Evolutionary conservation across 1,139 yeast genomes (phyloP).

Genomic region (Sugiyamaella japonica): DNA sequence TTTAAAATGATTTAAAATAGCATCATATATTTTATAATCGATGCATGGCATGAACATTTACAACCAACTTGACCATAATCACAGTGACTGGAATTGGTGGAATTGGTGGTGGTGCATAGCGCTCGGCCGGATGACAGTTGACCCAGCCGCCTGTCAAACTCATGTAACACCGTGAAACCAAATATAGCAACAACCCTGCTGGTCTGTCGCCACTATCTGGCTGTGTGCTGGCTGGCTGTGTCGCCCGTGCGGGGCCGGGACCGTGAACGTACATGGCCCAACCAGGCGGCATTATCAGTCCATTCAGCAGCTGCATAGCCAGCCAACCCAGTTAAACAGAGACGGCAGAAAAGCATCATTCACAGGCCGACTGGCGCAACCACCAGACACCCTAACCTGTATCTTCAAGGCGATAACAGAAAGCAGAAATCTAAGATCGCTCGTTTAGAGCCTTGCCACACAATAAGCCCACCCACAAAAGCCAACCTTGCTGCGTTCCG

Average conservation of each 20-base stretch:
- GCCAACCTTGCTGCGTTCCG: not conserved
- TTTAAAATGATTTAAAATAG: not conserved
- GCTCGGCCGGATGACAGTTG: too few relatives aligned
- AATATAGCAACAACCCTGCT: too few relatives aligned
- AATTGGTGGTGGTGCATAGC: too few relatives aligned
- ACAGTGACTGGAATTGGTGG: too few relatives aligned
- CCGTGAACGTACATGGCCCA: not conserved
- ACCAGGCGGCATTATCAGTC: not conserved
- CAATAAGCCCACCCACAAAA: not conserved
- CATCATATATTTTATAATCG: not conserved
- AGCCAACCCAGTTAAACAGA: not conserved
- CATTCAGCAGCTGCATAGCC: not conserved
- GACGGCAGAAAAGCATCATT: not conserved
- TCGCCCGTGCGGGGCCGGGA: too few relatives aligned
- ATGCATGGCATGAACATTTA: too few relatives aligned
- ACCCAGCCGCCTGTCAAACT: too few relatives aligned
- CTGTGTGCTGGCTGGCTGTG: too few relatives aligned
- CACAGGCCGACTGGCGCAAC: not conserved
- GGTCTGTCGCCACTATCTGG: too few relatives aligned
- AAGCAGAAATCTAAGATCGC: slow-evolving; percentile 14
- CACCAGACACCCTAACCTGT: slow-evolving; percentile 5
- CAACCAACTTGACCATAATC: too few relatives aligned
- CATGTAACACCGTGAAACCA: too few relatives aligned
- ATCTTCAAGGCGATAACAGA: slow-evolving; percentile 11
- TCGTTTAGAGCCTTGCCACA: slow-evolving; percentile 14